Evolutionary conservation across 176 grass and related monocot species (phyloP), one percentile per base, ranked within the genome.

Genomic region (Aegilops sharonensis): DNA sequence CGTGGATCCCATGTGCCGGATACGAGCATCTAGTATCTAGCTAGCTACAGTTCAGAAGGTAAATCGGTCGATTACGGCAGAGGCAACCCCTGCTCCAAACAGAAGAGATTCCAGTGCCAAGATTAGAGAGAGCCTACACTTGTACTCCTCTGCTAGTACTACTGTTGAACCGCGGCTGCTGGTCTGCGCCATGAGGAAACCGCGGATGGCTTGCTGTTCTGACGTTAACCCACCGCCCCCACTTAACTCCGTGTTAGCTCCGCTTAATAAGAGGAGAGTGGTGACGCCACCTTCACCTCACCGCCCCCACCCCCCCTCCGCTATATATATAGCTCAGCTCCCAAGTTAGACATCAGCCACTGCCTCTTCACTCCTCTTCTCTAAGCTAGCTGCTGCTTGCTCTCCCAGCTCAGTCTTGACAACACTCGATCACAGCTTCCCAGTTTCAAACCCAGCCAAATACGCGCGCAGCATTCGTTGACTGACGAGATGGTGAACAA

Each of bases 401-500:
- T 61, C 57, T 23, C 57, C 57, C 8, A n/a, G 59, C 59, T 24
- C 59, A 62, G 59, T 62, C 59, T 62, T 62, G 20, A 23, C 21
- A 23, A 21, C 57, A n/a, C 57, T n/a, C 57, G 57, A 60, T n/a
- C 50, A 0, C 50, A 18, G 15, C 15, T 54, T 34, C 47, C 59
- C 78, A 9, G 1, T 11, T 18, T 24, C 80, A 56, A 75, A 66
- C 77, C 3, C 12, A 8, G 21, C 7, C 84, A 71, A 14, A 9
- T 47, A 25, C 59, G 71, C 86, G 62, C 34, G 47, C 48, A 10
- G 36, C 13, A 1, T 12, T 59, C 25, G 11, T 7, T 78, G 84
- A 83, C 43, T 25, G 64, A 10, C 2, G 52, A 21, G 56, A 92
- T 89, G 87, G 85, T 90, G 78, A 83, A 77, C 81, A 48, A 74